These are phyloP conservation scores for Candida sojae DNA, from an alignment of 1,139 yeast species.

Conservation along the genomic window DNA sequence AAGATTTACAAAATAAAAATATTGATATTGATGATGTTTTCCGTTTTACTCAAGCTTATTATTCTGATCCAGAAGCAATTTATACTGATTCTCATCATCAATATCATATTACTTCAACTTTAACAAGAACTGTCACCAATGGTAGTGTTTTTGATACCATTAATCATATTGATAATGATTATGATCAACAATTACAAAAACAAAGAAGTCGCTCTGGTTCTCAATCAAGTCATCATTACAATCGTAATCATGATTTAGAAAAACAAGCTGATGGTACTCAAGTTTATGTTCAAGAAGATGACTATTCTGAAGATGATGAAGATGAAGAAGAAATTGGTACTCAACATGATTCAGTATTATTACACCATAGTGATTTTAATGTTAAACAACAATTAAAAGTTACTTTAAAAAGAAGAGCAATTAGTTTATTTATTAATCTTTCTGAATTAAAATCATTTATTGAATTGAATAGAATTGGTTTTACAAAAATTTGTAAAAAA, in stretches of 20 bases:
- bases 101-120: slow-evolving; percentile 25
- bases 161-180: slow-evolving; percentile 24
- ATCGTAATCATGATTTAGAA: slow-evolving; percentile 16
- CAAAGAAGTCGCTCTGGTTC: slow-evolving; percentile 5
- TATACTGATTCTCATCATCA: slow-evolving; percentile 25
- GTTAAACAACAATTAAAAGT: slow-evolving; percentile 56
- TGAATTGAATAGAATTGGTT: slow-evolving; percentile 84
- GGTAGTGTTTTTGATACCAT: slow-evolving; percentile 30
- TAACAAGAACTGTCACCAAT: slow-evolving; percentile 31
- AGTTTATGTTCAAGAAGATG: slow-evolving; percentile 23
- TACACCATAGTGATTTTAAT: slow-evolving; percentile 48
- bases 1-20: slow-evolving; percentile 34
- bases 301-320: slow-evolving; percentile 38
- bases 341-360: slow-evolving; percentile 39
- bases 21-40: slow-evolving; percentile 32
- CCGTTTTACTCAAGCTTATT: slow-evolving; percentile 12
- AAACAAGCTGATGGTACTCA: slow-evolving; percentile 19
- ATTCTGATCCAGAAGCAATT: slow-evolving; percentile 15
- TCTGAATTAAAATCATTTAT: slow-evolving; percentile 83
- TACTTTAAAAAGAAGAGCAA: slow-evolving; percentile 67
- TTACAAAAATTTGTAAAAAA: slow-evolving; percentile 84
- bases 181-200: slow-evolving; percentile 5
- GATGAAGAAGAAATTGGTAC: slow-evolving; percentile 42
- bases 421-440: slow-evolving; percentile 67
- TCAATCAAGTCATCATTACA: background rate